Conservation (phyloP, 2,329 filamentous ascomycete species). For the Pestalotiopsis fici region DNA sequence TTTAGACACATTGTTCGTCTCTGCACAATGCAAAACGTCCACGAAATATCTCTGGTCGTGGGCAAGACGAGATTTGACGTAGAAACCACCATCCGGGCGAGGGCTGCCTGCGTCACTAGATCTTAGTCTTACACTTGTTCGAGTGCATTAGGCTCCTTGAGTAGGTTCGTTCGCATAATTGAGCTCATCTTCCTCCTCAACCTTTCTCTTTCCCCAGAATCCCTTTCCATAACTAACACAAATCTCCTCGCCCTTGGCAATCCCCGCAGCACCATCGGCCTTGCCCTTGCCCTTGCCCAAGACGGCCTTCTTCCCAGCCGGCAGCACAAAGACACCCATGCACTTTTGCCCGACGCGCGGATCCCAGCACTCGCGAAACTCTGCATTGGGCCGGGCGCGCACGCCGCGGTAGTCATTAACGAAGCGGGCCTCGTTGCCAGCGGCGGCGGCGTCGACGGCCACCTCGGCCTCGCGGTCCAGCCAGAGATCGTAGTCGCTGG, state of each 20-base stretch:
- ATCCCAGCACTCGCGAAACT: slow-evolving; percentile 63
- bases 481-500: slow-evolving; percentile 66
- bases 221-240: slow-evolving; percentile 69
- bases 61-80: too few relatives aligned
- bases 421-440: slow-evolving; percentile 66
- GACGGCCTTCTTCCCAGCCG: slow-evolving; percentile 37
- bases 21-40: too few relatives aligned
- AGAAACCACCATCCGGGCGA: too few relatives aligned
- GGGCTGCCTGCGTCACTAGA: too few relatives aligned
- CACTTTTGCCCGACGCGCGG: slow-evolving; percentile 48
- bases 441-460: slow-evolving; percentile 59
- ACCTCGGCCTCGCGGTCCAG: slow-evolving; percentile 57
- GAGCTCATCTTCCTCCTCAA: slow-evolving; percentile 15
- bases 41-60: too few relatives aligned
- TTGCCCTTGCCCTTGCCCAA: slow-evolving; percentile 14
- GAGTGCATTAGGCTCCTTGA: neutral
- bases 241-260: slow-evolving; percentile 64
- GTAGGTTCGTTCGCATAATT: neutral
- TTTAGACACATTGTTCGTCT: too few relatives aligned
- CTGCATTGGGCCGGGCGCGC: slow-evolving; percentile 52
- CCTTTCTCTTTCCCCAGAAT: slow-evolving; percentile 58
- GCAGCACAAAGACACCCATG: slow-evolving; percentile 60
- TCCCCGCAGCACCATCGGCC: slow-evolving; percentile 29
- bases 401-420: slow-evolving; percentile 69
- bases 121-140: too few relatives aligned